Conservation (phyloP, 495 filamentous ascomycete species). For the Penicillium cosmopolitanum region DNA sequence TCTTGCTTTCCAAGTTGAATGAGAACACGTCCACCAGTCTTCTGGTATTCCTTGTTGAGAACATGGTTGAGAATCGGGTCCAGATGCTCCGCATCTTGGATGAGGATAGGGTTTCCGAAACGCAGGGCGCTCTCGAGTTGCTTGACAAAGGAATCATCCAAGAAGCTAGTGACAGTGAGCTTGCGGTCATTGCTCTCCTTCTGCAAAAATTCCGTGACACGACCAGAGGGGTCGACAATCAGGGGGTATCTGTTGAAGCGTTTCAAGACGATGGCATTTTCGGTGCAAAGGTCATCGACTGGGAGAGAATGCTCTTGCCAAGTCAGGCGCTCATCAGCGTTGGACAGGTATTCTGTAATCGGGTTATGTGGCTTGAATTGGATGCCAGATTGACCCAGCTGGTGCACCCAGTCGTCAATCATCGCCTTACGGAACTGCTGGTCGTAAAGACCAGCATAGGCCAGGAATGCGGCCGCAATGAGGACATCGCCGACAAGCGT, state of each 20-base stretch:
- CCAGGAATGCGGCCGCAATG: slow-evolving; percentile 92
- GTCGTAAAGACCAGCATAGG: slow-evolving; percentile 97
- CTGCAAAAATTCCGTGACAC: slow-evolving; percentile 91
- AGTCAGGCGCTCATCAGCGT: slow-evolving; percentile 88
- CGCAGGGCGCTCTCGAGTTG: slow-evolving; percentile 94
- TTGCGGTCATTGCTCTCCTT: slow-evolving; percentile 91
- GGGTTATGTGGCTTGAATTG: slow-evolving; percentile 92
- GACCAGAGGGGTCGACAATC: slow-evolving; percentile 96
- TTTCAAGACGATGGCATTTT: slow-evolving; percentile 97
- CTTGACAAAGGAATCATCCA: slow-evolving; percentile 97
- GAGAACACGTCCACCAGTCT: slow-evolving; percentile 96
- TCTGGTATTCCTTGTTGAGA: slow-evolving; percentile 99
- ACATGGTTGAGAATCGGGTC: slow-evolving; percentile 98
- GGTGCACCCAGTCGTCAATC: slow-evolving; percentile 95
- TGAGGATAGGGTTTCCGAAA: slow-evolving; percentile 97
- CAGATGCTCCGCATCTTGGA: slow-evolving; percentile 96
- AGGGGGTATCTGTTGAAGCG: slow-evolving; percentile 97
- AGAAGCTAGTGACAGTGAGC: slow-evolving; percentile 95
- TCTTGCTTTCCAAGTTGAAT: slow-evolving; percentile 98
- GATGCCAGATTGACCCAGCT: slow-evolving; percentile 87
- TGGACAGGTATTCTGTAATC: slow-evolving; percentile 94
- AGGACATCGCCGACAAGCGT: slow-evolving; percentile 95
- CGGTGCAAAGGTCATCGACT: slow-evolving; percentile 98
- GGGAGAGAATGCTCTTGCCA: slow-evolving; percentile 97
- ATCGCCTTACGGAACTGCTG: slow-evolving; percentile 97